Conservation (phyloP, 192 early-diverging fungal genomes). For the Backusella tarrabulga region DNA sequence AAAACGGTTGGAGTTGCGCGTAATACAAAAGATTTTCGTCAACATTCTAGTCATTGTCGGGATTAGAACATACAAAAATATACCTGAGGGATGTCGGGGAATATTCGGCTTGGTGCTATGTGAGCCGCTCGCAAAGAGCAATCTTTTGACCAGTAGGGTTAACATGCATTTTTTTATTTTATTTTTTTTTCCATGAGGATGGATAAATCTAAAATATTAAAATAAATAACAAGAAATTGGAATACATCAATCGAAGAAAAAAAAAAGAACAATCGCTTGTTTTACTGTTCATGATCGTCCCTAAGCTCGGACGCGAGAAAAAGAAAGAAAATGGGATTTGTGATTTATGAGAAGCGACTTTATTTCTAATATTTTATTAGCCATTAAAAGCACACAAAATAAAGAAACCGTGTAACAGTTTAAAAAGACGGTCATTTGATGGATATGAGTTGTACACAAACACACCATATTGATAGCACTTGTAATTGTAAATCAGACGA, state of each 20-base stretch:
- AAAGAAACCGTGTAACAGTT: background rate
- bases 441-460: background rate
- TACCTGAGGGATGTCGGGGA: background rate
- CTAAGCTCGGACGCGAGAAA: background rate
- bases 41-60: slow-evolving; percentile 8
- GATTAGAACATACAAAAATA: background rate
- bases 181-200: background rate
- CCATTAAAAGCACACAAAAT: background rate
- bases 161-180: background rate
- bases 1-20: background rate
- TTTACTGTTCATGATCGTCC: background rate
- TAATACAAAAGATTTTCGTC: background rate
- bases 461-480: background rate
- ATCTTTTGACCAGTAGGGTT: background rate
- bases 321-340: background rate
- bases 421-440: background rate
- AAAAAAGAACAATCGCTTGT: too few relatives aligned
- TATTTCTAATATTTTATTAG: background rate
- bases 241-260: background rate
- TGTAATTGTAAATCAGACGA: background rate
- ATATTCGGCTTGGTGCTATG: background rate
- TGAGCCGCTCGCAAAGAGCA: background rate
- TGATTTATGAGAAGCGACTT: background rate
- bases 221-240: background rate
- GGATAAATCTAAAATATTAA: background rate